Base-by-base conservation (phyloP, 2,329 filamentous ascomycete species). In the Trichophyton verrucosum region DNA sequence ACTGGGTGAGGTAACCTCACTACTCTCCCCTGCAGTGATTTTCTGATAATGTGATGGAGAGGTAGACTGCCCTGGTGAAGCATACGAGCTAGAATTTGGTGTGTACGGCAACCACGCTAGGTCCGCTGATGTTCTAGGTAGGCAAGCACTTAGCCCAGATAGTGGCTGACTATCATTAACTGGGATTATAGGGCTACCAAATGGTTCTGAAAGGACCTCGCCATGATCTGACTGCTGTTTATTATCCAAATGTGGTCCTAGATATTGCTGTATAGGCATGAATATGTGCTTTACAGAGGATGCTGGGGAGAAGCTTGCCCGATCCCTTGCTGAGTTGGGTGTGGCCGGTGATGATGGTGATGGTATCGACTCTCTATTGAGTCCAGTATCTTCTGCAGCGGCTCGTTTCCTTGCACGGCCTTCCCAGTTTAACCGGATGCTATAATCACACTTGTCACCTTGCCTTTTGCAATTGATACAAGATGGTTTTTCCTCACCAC, bases 371-470 rank as follows among this genome's bases (percentile, higher is more conserved):
- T 40, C 55, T 7, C 11, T 9, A 20, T 44, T 22, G 3, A 55
- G 27, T 3, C 27, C 13, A 17, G 20, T n/a, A 42, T 57, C 2
- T 9, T 40, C 57, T 7, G 46, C 42, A 3, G 17, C 15, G 24
- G n/a, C 9, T 46, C 60, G 61, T 49, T 60, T 63, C 56, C 47
- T 65, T 24, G 36, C 80, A 61, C 88, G 81, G 3, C 88, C 87
- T 63, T 87, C 86, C 89, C 89, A 92, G 68, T 91, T 91, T 65
- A 92, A 76, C 36, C 87, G 82, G 66, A 92, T 88, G 67, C 84
- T 88, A 71, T 91, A 92, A 73, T 94, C 88, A 75, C 89, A 94
- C 55, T 77, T 76, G 69, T 90, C 87, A 63, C 85, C 84, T 64
- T 86, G 84, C 63, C 84, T 84, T 67, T 84, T 79, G 72, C 89